Conservation (phyloP, 2,329 filamentous ascomycete species). For the Ceratocystis colombiana region DNA sequence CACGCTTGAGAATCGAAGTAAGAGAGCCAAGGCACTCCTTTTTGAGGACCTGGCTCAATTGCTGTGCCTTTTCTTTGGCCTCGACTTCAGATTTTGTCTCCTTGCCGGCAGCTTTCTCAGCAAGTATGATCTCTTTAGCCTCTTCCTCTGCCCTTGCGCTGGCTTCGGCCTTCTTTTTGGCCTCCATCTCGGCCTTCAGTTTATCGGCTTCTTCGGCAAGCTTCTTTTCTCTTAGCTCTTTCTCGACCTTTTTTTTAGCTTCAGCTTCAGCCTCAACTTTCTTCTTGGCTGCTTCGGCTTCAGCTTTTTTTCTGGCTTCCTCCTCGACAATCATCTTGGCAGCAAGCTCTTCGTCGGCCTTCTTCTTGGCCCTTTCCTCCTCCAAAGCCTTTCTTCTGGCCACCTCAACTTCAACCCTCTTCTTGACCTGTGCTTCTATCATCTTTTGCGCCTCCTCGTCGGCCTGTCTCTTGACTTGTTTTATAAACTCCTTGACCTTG, state of each 20-base stretch:
- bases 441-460: background rate
- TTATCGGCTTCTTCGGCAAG: background rate
- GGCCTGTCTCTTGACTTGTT: background rate
- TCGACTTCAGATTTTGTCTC: background rate
- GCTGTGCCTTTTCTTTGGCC: background rate
- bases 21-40: background rate
- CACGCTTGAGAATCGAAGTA: background rate
- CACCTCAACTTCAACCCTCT: background rate
- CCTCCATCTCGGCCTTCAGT: background rate
- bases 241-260: background rate
- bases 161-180: background rate
- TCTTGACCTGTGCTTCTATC: constrained; percentile 1
- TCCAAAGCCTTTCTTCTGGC: background rate
- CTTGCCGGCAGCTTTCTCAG: background rate
- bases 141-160: background rate
- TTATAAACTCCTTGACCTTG: background rate
- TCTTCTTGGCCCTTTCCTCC: background rate
- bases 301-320: background rate
- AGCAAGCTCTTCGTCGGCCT: background rate
- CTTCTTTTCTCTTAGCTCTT: background rate
- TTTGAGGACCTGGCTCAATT: background rate
- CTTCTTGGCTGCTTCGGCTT: background rate
- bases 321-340: background rate
- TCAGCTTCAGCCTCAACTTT: background rate
- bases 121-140: background rate